Evolutionary conservation across 169 alveolate genomes (phyloP).

Genomic region (Plasmodium relictum): DNA sequence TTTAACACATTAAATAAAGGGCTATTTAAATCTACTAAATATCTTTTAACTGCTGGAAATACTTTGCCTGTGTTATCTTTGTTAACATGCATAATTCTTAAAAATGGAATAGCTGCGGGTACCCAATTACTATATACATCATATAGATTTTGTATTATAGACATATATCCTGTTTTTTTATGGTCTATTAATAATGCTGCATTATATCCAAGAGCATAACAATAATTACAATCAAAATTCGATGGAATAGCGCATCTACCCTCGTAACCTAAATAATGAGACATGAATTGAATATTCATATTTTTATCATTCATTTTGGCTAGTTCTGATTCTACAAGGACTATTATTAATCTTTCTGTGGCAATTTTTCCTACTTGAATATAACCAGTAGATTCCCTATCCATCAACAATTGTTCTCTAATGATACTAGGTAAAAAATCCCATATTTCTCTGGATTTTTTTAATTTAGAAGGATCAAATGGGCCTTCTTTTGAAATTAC

Average conservation of each 20-base stretch:
- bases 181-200: conserved; percentile 94
- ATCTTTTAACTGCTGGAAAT: conserved; percentile 93
- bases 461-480: conserved; percentile 77
- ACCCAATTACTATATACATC: conserved; percentile 91
- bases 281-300: conserved; percentile 81
- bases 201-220: conserved; percentile 97
- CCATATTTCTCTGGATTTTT: conserved; percentile 86
- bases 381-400: conserved; percentile 99
- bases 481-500: conserved; percentile 87
- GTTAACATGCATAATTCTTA: conserved; percentile 87
- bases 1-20: conserved; percentile 93
- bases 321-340: conserved; percentile 90
- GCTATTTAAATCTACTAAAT: conserved; percentile 95
- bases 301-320: conserved; percentile 78
- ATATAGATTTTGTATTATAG: conserved; percentile 91
- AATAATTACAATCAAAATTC: conserved; percentile 97
- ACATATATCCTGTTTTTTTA: conserved; percentile 95
- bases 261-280: conserved; percentile 98
- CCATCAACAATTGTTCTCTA: conserved; percentile 96
- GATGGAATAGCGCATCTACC: conserved; percentile 99
- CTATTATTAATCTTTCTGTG: conserved; percentile 96
- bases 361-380: conserved; percentile 99
- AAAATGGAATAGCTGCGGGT: conserved; percentile 92
- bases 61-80: conserved; percentile 77
- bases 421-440: conserved; percentile 93